phyloP scores from a whole-genome alignment of 148 eudicot species.

The Camellia sinensis region DNA sequence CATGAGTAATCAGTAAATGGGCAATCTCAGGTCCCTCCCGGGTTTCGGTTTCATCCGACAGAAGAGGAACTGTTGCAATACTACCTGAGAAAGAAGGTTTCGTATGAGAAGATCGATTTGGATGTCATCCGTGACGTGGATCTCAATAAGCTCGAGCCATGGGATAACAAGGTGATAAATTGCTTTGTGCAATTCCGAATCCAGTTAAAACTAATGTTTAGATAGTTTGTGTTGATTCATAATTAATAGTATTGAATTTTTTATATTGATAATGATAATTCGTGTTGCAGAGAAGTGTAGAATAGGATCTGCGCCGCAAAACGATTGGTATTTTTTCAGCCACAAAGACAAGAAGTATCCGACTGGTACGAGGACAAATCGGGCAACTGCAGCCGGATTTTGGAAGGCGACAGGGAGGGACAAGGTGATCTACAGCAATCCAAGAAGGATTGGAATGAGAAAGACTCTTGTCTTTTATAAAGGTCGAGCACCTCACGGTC shows the following conservation, averaged over 20 bases:
- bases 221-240: too few relatives aligned
- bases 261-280: too few relatives aligned
- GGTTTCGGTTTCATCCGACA: slow-evolving; percentile 92
- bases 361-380: slow-evolving; percentile 24
- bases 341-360: slow-evolving; percentile 39
- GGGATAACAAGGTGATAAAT: slow-evolving; percentile 85
- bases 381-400: slow-evolving; percentile 23
- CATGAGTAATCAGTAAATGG: slow-evolving; percentile 39
- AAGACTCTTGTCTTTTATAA: slow-evolving; percentile 29
- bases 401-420: slow-evolving; percentile 31
- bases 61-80: slow-evolving; percentile 90
- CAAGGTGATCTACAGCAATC: slow-evolving; percentile 15
- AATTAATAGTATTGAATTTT: not conserved
- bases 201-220: not conserved
- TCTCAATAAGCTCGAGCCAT: slow-evolving; percentile 96
- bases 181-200: not conserved
- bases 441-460: slow-evolving; percentile 24
- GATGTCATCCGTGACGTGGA: slow-evolving; percentile 94
- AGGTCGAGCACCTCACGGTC: slow-evolving; percentile 27
- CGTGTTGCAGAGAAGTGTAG: slow-evolving; percentile 19
- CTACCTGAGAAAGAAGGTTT: slow-evolving; percentile 83
- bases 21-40: slow-evolving; percentile 72
- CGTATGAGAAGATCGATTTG: slow-evolving; percentile 78
- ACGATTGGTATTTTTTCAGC: slow-evolving; percentile 37
- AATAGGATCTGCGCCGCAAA: slow-evolving; percentile 31